Evolutionary conservation across 352 stramenopile species (phyloP).

Genomic region (Pythium sp.): DNA sequence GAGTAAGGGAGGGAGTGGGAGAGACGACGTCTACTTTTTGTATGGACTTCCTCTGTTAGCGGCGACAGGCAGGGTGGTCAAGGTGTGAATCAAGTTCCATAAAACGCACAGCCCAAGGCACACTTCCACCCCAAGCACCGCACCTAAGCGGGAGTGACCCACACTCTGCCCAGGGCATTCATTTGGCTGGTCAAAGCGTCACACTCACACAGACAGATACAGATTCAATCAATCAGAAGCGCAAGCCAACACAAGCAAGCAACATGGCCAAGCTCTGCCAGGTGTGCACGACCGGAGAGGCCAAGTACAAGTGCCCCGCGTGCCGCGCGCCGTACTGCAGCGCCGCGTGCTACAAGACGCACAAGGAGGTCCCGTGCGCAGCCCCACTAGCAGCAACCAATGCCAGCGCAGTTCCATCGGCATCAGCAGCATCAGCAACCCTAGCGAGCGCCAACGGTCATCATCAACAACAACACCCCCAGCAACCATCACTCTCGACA

Average conservation of each 20-base stretch:
- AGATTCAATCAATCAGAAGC: not conserved
- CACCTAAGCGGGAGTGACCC: not conserved
- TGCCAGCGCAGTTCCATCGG: not conserved
- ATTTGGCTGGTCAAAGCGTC: slow-evolving; percentile 12
- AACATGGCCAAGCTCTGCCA: slow-evolving; percentile 48
- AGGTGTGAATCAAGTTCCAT: not conserved
- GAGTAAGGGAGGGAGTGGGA: not conserved
- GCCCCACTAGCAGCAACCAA: slow-evolving; percentile 4
- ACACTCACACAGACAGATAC: slow-evolving; percentile 4
- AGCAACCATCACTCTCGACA: slow-evolving; percentile 7
- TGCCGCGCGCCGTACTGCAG: slow-evolving; percentile 77
- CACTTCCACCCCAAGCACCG: slow-evolving; percentile 2
- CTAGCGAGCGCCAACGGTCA: slow-evolving; percentile 2
- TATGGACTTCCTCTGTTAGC: not conserved
- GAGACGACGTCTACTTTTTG: not conserved
- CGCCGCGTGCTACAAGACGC: slow-evolving; percentile 71
- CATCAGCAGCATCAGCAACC: slow-evolving; percentile 7
- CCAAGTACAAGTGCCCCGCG: slow-evolving; percentile 85
- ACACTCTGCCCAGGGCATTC: not conserved
- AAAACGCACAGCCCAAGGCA: not conserved
- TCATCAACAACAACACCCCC: not conserved
- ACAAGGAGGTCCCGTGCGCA: slow-evolving; percentile 70
- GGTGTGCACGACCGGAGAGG: slow-evolving; percentile 44
- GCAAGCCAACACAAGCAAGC: slow-evolving; percentile 5
- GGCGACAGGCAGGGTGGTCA: not conserved